Conservation (phyloP, 495 filamentous ascomycete genomes). For the Aspergillus avenaceus region DNA sequence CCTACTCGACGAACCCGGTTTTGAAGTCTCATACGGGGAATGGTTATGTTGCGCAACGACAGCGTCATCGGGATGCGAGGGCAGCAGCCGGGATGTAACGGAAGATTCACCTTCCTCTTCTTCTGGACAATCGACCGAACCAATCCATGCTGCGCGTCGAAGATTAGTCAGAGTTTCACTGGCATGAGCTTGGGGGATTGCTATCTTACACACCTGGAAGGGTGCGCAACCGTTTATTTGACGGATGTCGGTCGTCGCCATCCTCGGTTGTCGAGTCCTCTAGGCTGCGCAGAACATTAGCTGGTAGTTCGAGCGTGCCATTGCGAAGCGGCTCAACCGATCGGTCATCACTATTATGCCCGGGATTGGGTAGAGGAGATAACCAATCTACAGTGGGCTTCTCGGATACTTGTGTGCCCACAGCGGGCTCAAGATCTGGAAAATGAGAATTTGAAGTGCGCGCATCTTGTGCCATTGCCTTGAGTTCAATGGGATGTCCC, state of each 20-base stretch:
- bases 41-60: conserved; percentile 59
- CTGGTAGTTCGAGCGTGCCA: conserved; percentile 17
- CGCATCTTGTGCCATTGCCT: conserved; percentile 35
- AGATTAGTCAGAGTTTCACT: too few species aligned
- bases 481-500: conserved; percentile 18
- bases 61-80: conserved; percentile 45
- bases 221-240: conserved; percentile 17
- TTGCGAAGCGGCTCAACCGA: conserved; percentile 16
- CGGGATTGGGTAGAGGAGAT: conserved; percentile 7
- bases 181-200: too few species aligned
- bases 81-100: conserved; percentile 32
- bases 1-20: conserved; percentile 11
- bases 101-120: conserved; percentile 28
- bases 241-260: conserved; percentile 8
- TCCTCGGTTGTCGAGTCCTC: conserved; percentile 17
- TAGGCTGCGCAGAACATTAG: conserved; percentile 15
- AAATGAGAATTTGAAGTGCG: conserved; percentile 13
- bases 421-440: conserved; percentile 7
- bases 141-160: conserved; percentile 43
- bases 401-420: conserved; percentile 16
- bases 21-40: conserved; percentile 40
- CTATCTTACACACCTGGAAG: conserved; percentile 27
- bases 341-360: conserved; percentile 18
- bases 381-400: conserved; percentile 15
- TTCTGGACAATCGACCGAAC: conserved; percentile 28